Conservation (phyloP, 192 early-diverging fungal species). For the Nowakowskiella sp. region DNA sequence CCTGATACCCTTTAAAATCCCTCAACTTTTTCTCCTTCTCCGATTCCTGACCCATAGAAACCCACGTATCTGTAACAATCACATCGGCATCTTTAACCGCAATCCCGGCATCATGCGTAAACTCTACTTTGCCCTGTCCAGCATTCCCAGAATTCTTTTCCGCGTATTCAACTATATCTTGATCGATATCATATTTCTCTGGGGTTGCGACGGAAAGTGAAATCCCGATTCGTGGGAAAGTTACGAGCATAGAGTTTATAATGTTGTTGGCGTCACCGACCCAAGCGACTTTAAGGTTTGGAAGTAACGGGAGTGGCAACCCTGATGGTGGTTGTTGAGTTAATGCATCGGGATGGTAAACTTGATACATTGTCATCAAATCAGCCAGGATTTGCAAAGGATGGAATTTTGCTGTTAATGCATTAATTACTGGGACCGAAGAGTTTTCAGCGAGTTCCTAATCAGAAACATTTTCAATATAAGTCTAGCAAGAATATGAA, state of each 20-base stretch:
- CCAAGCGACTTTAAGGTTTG: conserved; percentile 84
- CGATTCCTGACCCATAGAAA: conserved; percentile 94
- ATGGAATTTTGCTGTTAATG: conserved; percentile 88
- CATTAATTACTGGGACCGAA: conserved; percentile 90
- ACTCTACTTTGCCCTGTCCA: conserved; percentile 31
- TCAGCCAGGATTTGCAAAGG: conserved; percentile 97
- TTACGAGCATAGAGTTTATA: conserved; percentile 78
- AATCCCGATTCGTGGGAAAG: conserved; percentile 83
- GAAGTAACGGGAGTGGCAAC: conserved; percentile 44
- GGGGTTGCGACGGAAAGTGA: conserved; percentile 79
- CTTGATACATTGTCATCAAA: conserved; percentile 89
- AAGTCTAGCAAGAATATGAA: conserved; percentile 4
- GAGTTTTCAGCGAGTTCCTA: conserved; percentile 80
- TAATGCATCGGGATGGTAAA: conserved; percentile 34
- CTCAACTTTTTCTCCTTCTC: conserved; percentile 76
- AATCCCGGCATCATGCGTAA: conserved; percentile 61
- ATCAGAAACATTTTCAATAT: not conserved
- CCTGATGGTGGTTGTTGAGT: not conserved
- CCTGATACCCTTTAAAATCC: conserved; percentile 80
- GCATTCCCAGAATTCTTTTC: conserved; percentile 48
- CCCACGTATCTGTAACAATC: conserved; percentile 97
- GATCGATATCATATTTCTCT: conserved; percentile 65
- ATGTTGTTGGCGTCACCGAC: conserved; percentile 99
- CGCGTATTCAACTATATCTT: conserved; percentile 62
- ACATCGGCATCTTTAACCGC: conserved; percentile 78